phyloP scores from a whole-genome alignment of 1,284 basidiomycete species.

The Schizophyllum commune region DNA sequence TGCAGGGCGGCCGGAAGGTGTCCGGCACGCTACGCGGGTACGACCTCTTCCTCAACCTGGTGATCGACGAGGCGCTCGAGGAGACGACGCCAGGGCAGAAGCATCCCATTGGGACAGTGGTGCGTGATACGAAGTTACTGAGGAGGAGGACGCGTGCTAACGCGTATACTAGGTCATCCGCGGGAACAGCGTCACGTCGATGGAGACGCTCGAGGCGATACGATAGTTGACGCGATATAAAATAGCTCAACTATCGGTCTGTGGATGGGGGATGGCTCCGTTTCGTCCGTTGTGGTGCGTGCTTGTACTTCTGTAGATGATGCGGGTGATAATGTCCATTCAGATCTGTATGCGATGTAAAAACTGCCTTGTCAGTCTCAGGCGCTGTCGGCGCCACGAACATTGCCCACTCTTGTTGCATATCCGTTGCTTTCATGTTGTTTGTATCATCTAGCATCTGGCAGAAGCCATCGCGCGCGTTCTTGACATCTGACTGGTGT shows the following conservation, averaged over 20 bases:
- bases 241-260: neutral
- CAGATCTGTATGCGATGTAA: neutral
- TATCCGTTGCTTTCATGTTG: neutral
- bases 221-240: constrained; percentile 26
- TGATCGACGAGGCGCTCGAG: constrained; percentile 93
- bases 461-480: neutral
- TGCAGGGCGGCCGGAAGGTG: constrained; percentile 95
- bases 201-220: constrained; percentile 74
- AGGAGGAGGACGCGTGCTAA: constrained; percentile 7
- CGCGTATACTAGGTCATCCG: constrained; percentile 70
- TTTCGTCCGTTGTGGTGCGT: neutral
- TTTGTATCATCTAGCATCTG: neutral
- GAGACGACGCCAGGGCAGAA: constrained; percentile 88
- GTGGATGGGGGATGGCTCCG: neutral
- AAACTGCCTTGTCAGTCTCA: neutral
- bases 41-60: constrained; percentile 98
- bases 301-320: neutral
- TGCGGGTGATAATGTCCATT: neutral
- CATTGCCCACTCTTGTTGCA: neutral
- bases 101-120: constrained; percentile 84
- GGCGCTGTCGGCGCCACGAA: neutral
- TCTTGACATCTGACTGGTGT: too few species aligned
- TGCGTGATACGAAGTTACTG: constrained; percentile 34
- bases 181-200: constrained; percentile 90
- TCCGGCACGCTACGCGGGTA: constrained; percentile 95